Percentiles rank a stretch among this genome's conserved stretches.
These are phyloP conservation scores for Chenopodium suecicum DNA, from an alignment of 148 eudicot genomes.

Conservation along the genomic window DNA sequence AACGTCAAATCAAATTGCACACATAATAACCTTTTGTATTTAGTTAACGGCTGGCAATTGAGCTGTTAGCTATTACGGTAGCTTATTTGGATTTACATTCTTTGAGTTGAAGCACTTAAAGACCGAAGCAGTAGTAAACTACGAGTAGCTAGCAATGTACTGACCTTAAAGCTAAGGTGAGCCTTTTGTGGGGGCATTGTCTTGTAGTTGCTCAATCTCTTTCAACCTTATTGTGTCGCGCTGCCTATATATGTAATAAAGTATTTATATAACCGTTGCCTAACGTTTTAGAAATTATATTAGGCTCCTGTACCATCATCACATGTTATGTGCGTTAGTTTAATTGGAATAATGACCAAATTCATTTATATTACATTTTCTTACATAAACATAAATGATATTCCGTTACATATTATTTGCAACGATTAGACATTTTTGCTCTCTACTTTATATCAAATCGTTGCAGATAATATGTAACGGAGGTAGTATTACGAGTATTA, in stretches of 20 bases:
- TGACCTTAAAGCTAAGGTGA: not conserved
- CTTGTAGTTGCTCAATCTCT: not conserved
- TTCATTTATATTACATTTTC: too few species aligned
- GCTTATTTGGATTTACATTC: not conserved
- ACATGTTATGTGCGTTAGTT: too few species aligned
- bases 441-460: too few species aligned
- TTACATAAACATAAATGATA: too few species aligned
- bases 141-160: not conserved
- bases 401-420: too few species aligned
- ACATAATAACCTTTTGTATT: not conserved
- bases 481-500: too few species aligned
- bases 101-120: not conserved
- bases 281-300: conserved; percentile 4
- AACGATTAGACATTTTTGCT: too few species aligned
- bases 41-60: not conserved
- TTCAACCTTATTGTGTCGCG: not conserved
- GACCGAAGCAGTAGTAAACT: not conserved
- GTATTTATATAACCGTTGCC: conserved; percentile 12
- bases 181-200: not conserved
- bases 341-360: too few species aligned
- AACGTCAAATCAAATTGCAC: not conserved
- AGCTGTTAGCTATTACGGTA: not conserved
- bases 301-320: too few species aligned
- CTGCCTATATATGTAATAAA: not conserved
- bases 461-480: too few species aligned